Base-by-base conservation (phyloP, 23 red algal genomes). In the Pyropia haitanensis region DNA sequence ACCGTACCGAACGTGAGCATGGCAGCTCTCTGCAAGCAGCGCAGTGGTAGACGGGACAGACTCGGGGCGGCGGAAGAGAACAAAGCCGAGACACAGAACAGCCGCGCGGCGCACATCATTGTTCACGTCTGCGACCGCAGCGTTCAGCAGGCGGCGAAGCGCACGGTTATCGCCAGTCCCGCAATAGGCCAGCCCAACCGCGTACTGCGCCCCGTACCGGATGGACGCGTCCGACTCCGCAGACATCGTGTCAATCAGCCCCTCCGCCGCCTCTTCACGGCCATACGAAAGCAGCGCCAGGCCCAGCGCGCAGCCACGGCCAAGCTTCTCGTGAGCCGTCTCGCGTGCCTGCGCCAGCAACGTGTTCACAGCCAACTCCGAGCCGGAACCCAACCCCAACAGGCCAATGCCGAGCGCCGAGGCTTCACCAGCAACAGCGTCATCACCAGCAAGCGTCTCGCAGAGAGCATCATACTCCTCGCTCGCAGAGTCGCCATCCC, bases 41-140 rank as follows among this genome's bases (percentile, higher is more conserved):
- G 76, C 68, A 15, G 91, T 80, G 34, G 87, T 89, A 21, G 75
- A 63, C 33, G 94, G 94, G 39, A 98, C 64, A 49, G 87, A 67
- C 29, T 85, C 75, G 5, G 81, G 68, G 33, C 91, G 85, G 14
- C 86, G 83, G 63, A 89, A 76, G 39, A 98, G 67, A 13, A 98
- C 85, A 76, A 98, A 90, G 4, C 94, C 94, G 21, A 98, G 70
- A 6, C 54, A 63, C 24, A 98, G 70, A 23, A 98, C 86, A 49
- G 94, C 94, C 29, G 94, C 80, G 46, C 94, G 74, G 26, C 94
- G 85, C 68, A 98, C 94, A 75, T 98, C 94, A 27, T 98, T 86
- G 51, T 52, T 88, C 17, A 98, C 85, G 70, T 98, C 94, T 28
- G 84, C 79, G 6, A 98, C 94, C 15, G 94, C 94, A 14, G 82